These are phyloP conservation scores for Paratinospora sagittata DNA, from an alignment of 164 flowering plant species.

Conservation along the genomic window DNA sequence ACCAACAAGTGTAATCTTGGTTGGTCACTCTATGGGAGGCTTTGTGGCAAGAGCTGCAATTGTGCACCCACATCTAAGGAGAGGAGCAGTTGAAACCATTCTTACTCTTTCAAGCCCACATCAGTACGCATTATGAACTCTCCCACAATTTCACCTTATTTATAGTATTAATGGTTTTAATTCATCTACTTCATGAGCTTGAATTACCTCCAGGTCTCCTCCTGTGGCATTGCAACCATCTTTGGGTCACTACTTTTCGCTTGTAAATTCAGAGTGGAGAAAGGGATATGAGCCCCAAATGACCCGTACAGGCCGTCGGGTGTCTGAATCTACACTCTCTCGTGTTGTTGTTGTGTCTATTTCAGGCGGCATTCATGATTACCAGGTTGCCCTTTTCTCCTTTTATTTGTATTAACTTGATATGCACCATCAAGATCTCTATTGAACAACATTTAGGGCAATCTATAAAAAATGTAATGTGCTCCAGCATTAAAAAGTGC, in stretches of 20 bases:
- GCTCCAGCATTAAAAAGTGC: too few species aligned
- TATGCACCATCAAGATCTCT: neutral
- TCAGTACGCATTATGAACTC: conserved; percentile 48
- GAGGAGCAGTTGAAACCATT: conserved; percentile 81
- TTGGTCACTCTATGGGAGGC: conserved; percentile 99
- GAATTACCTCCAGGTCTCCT: conserved; percentile 60
- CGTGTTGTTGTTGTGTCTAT: conserved; percentile 74
- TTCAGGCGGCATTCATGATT: conserved; percentile 88
- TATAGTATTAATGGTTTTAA: conserved; percentile 3
- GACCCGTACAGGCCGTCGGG: conserved; percentile 36
- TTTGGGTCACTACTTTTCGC: conserved; percentile 70
- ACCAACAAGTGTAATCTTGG: conserved; percentile 87
- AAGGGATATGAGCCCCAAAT: conserved; percentile 65
- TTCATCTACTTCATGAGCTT: conserved; percentile 14
- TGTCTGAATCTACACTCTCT: conserved; percentile 57
- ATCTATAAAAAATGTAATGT: too few species aligned
- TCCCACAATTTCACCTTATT: conserved; percentile 7
- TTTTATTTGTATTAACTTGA: neutral
- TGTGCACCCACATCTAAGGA: conserved; percentile 75
- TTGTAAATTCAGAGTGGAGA: conserved; percentile 79
- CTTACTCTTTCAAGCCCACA: conserved; percentile 95
- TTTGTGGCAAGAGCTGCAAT: conserved; percentile 97
- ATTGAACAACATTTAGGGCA: too few species aligned
- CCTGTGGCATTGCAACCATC: conserved; percentile 96
- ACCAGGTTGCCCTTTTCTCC: conserved; percentile 47